A percentile compares a stretch with the other conserved stretches of the same genome.
Conservation (phyloP, 257 asterid species). For the Nicotiana noctiflora region DNA sequence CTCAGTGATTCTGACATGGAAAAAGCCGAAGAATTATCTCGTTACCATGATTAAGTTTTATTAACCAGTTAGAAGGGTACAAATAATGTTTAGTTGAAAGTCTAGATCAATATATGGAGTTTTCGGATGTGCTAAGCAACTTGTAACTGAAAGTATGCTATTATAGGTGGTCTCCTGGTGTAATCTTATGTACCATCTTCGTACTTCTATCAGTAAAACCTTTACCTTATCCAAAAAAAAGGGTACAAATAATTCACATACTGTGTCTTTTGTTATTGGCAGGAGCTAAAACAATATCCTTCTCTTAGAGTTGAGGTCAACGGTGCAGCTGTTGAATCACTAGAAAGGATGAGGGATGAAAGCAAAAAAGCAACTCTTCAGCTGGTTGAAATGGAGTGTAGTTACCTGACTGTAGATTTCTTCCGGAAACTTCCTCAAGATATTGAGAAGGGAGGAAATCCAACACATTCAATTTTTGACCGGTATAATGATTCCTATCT, state of each 20-base stretch:
- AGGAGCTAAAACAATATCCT: slow-evolving; percentile 98
- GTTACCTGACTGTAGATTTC: slow-evolving; percentile 93
- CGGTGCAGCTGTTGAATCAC: slow-evolving; percentile 78
- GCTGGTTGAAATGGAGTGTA: slow-evolving; percentile 90
- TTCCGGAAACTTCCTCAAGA: slow-evolving; percentile 99
- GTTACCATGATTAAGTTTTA: neutral
- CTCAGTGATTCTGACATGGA: neutral
- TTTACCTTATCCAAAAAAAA: too few species aligned
- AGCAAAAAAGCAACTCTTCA: slow-evolving; percentile 90
- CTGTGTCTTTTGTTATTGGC: slow-evolving; percentile 9
- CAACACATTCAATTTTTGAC: slow-evolving; percentile 92
- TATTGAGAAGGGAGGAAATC: slow-evolving; percentile 98
- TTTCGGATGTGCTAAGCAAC: too few species aligned
- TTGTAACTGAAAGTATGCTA: too few species aligned
- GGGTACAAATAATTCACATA: neutral
- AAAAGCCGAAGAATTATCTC: neutral
- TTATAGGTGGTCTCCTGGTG: too few species aligned
- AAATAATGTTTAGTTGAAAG: too few species aligned
- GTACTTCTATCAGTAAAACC: too few species aligned
- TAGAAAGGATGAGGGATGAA: slow-evolving; percentile 93
- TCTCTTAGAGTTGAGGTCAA: slow-evolving; percentile 87
- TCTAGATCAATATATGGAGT: too few species aligned
- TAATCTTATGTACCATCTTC: too few species aligned
- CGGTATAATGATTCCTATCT: slow-evolving; percentile 92
- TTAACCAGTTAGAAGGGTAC: neutral